Base-by-base conservation (phyloP, 805 yeast species). In the Wickerhamia fluorescens region DNA sequence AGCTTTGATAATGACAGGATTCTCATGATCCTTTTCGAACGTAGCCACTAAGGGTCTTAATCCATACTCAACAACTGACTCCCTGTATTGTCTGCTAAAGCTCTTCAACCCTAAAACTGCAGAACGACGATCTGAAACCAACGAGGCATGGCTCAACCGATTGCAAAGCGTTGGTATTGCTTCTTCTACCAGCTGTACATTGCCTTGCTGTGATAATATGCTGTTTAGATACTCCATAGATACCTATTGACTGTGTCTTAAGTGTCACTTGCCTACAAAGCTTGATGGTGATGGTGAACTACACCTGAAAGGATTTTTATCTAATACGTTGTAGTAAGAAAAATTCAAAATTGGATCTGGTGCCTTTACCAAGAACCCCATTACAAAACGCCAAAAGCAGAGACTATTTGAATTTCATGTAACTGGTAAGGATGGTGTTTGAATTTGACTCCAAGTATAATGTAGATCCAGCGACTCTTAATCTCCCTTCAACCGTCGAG, bases 81-180 rank as follows among this genome's bases (percentile, higher is more conserved):
- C 99, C 36, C 98, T 63, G 51, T 80, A 86, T 43, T 86, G 85
- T 32, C 96, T 68, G 35, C 94, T 75, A 51, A 86, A 87, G 23
- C 94, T 83, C 49, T 89, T 88, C 38, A 92, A 62, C 0, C 94
- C 89, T 20, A 89, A 65, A 4, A 89, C 83, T 0, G 97, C 97
- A 2, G 96, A 89, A 30, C 95, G 63, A 37, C 96, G 67, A 56
- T 92, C 98, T 16, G 82, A 75, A 3, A 92, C 67, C 37, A 83
- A 56, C 0, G 81, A 79, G 3, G 96, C 78, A 56, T 92, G 86
- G 24, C 77, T 73, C 31, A 89, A 70, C 23, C 97, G 66, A 49
- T 94, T 95, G 42, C 95, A 84, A 24, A 92, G 64, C 4, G 92
- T 85, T 5, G 89, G 75, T 35, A 92, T 89, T 9, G 95, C 81